Base-by-base conservation (phyloP, 345 rosid genomes). In the Acer campestre region DNA sequence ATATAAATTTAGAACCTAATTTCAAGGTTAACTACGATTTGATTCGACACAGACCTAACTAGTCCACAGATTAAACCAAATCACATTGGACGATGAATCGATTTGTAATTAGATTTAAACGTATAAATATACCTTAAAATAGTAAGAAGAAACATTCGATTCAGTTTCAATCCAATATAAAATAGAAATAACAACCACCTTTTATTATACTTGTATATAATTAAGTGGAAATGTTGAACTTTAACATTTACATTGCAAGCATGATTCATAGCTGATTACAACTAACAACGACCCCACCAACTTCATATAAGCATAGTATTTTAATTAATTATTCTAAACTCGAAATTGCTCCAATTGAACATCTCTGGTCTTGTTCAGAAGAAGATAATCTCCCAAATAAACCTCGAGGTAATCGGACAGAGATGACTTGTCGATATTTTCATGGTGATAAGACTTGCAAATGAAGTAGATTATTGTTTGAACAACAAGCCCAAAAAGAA, bases 361-460 rank as follows among this genome's bases (percentile, higher is more conserved):
- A 80, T 80, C 81, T 59, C 73, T 76, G 44, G 80, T 65, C 64
- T 7, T 58, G 25, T 56, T 80, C 23, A 83, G 68, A 17, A 81
- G 83, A 77, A 84, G 68, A 71, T 84, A 82, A 9, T 84, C 86
- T 40, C 83, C 86, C 27, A 80, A 62, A 77, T 86, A 84, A 27
- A 77, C 88, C 67, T 84, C 82, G 2, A 84, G 83, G 56, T 84
- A 83, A 77, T 84, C 85, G 4, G 89, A 67, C 42, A 82, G 56
- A 3, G 61, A 73, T 0, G 86, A 76, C 70, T 84, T 84, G 67
- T 87, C 85, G 5, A 88, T 86, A 10, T 66, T 84, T 53, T 88
- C 89, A 72, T 79, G 80, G 84, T 90, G 92, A 55, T 84, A 85
- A 0, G 91, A 85, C 79, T 87, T 90, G 83, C 94, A 90, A 9